phyloP scores from a whole-genome alignment of 2,329 filamentous ascomycete genomes.

The Pseudopyricularia javanii region DNA sequence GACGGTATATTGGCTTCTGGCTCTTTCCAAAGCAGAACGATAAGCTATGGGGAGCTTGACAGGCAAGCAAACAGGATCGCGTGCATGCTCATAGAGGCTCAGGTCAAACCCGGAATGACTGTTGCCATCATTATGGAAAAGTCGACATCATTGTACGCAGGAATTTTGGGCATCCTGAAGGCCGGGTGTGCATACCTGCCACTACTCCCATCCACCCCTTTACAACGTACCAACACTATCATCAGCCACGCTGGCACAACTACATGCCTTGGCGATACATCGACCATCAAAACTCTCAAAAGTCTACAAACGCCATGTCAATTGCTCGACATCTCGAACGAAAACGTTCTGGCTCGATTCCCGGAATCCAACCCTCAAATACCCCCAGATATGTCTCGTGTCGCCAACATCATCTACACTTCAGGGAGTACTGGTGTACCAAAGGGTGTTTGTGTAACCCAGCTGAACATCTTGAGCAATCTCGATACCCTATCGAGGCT shows the following conservation, averaged over 20 bases:
- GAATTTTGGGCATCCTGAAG: conserved; percentile 65
- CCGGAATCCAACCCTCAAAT: conserved; percentile 18
- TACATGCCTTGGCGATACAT: conserved; percentile 28
- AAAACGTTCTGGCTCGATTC: background rate
- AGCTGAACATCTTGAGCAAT: conserved; percentile 65
- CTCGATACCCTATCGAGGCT: conserved; percentile 51
- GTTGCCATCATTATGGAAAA: conserved; percentile 73
- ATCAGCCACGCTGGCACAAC: conserved; percentile 43
- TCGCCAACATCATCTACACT: conserved; percentile 73
- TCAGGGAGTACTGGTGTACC: conserved; percentile 72
- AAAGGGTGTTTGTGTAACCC: conserved; percentile 69
- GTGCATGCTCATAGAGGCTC: conserved; percentile 32
- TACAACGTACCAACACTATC: conserved; percentile 46
- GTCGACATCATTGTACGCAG: conserved; percentile 57
- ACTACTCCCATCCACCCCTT: conserved; percentile 59
- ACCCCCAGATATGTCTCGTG: conserved; percentile 27
- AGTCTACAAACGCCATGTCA: conserved; percentile 6
- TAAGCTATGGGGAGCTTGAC: conserved; percentile 59
- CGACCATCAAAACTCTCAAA: conserved; percentile 8
- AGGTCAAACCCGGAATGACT: conserved; percentile 38
- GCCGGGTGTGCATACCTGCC: conserved; percentile 71
- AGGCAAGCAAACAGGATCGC: conserved; percentile 51
- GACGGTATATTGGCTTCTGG: conserved; percentile 25
- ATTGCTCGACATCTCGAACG: conserved; percentile 1
- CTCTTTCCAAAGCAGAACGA: conserved; percentile 18